Percentiles rank a stretch among this genome's conserved stretches.
These are phyloP conservation scores for Capsella bursapastoris DNA, from an alignment of 345 rosid genomes.

Conservation along the genomic window DNA sequence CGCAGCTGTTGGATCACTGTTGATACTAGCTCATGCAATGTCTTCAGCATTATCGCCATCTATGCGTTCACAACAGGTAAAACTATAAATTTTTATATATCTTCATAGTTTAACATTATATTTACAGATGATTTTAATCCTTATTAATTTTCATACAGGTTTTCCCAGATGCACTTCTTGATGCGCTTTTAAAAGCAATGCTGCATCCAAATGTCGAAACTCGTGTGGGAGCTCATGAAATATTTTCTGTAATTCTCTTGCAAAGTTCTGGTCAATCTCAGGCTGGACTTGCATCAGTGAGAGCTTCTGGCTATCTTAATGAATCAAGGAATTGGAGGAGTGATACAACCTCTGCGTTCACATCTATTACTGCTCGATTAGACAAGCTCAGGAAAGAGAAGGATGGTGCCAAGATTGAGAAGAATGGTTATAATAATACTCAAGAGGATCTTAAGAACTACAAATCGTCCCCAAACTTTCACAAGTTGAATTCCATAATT, in stretches of 20 bases:
- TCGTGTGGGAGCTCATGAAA: slow-evolving; percentile 86
- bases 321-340: slow-evolving; percentile 75
- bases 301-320: slow-evolving; percentile 57
- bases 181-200: slow-evolving; percentile 82
- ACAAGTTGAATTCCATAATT: slow-evolving; percentile 70
- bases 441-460: slow-evolving; percentile 58
- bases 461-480: slow-evolving; percentile 69
- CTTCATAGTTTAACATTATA: not conserved
- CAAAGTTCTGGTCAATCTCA: slow-evolving; percentile 59
- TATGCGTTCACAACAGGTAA: slow-evolving; percentile 69
- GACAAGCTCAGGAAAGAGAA: slow-evolving; percentile 87
- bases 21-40: slow-evolving; percentile 80
- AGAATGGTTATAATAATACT: slow-evolving; percentile 46
- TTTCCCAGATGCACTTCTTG: slow-evolving; percentile 84
- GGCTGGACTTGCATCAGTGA: slow-evolving; percentile 61
- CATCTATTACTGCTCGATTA: slow-evolving; percentile 75
- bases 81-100: slow-evolving; percentile 18
- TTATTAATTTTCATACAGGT: slow-evolving; percentile 48
- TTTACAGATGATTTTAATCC: not conserved
- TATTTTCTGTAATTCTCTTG: slow-evolving; percentile 80
- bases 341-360: slow-evolving; percentile 66
- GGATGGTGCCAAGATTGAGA: slow-evolving; percentile 58
- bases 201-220: slow-evolving; percentile 83
- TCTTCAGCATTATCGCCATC: slow-evolving; percentile 59
- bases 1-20: slow-evolving; percentile 77